Base-by-base conservation (phyloP, 2,329 filamentous ascomycete species). In the Cladosporium sp. region DNA sequence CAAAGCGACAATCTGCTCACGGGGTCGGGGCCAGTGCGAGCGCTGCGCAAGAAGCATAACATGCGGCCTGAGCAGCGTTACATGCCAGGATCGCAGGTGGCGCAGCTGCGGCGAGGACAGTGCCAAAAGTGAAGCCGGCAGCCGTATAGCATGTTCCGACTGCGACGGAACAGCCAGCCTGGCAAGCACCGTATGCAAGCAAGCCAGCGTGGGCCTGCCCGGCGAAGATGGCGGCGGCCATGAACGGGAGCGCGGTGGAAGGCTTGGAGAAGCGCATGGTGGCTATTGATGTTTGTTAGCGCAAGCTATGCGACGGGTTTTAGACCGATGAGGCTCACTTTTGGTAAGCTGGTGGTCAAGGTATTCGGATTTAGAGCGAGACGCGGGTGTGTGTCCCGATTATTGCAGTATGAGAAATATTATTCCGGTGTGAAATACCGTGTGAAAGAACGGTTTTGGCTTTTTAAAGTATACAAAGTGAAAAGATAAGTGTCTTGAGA, bases 111-210 rank as follows among this genome's bases (percentile, higher is more conserved):
- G 33, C 44, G 5, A 26, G 26, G 2, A 62, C 59, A 23, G 46
- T n/a, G 12, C 59, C 60, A 74, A 75, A 84, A 1, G 78, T 78
- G 53, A 71, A 74, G 0, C 82, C 82, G 0, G 77, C 81, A 6
- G 78, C 82, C 1, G 71, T 33, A 59, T 84, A 84, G 67, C 82
- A 85, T 0, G 81, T 80, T 69, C 78, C 79, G 0, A 82, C 82
- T 0, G 84, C 70, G 0, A 67, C 67, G 0, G 81, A 71, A 37
- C 83, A 85, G 5, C 82, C 82, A 0, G 78, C 77, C 70, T 85
- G 82, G 55, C 82, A 85, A 3, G 80, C 58, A 0, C 78, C 81
- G 66, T 85, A 85, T 10, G 71, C 76, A 1, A 70, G 31, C 0
- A 78, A 78, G 0, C 79, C 79, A 8, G 75, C 76, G 3, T 21